Percentiles rank a stretch among this genome's conserved stretches.
Evolutionary conservation across 2,329 filamentous ascomycete species (phyloP).

Genomic region (Neofusicoccum kwambonambiense): DNA sequence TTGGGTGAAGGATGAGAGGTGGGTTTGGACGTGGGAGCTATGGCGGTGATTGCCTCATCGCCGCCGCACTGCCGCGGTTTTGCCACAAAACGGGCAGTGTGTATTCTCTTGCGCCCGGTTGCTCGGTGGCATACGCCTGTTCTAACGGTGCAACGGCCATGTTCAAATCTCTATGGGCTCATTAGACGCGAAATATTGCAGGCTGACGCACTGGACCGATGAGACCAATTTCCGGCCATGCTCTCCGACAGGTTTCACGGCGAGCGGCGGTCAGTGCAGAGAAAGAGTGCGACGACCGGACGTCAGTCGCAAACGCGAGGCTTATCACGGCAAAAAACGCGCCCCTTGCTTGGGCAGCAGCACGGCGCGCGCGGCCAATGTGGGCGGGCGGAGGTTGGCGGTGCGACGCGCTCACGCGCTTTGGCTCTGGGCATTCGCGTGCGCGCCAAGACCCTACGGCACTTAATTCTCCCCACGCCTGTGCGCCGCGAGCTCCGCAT

Average conservation of each 20-base stretch:
- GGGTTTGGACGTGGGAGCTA: conserved; percentile 4
- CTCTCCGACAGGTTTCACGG: no score
- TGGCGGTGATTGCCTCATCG: conserved; percentile 14
- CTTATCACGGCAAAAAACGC: not conserved
- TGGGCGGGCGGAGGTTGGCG: not conserved
- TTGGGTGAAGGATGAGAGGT: not conserved
- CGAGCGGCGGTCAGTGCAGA: no score
- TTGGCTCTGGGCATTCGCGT: not conserved
- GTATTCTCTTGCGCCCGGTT: not conserved
- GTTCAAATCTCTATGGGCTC: no score
- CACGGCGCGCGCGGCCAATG: not conserved
- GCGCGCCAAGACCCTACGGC: not conserved
- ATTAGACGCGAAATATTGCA: no score
- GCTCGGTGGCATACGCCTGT: not conserved
- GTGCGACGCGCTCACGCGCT: not conserved
- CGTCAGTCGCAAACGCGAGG: no score
- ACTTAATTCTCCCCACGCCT: not conserved
- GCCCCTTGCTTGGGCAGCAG: not conserved
- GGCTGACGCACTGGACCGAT: no score
- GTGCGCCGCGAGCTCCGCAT: not conserved
- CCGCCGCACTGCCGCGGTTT: not conserved
- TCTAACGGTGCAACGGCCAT: no score
- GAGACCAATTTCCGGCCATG: no score
- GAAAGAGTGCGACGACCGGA: no score
- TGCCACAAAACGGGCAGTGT: not conserved